A percentile compares a stretch with the other conserved stretches of the same genome.
phyloP scores from a whole-genome alignment of 352 stramenopile species.

The Phytopythium aichiense region DNA sequence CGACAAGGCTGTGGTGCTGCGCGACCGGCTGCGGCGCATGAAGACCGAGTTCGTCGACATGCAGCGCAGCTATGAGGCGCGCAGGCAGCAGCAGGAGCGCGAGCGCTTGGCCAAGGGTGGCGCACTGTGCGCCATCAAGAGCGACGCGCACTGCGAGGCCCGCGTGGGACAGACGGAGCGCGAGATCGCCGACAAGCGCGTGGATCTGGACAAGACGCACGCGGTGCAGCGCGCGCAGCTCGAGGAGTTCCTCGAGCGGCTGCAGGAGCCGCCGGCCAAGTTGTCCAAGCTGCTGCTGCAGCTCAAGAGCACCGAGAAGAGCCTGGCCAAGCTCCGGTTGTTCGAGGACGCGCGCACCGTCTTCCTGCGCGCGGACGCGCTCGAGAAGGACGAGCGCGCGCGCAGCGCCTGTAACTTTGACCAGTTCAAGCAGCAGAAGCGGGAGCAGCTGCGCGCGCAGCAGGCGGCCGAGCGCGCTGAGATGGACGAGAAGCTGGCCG shows the following conservation, averaged over 20 bases:
- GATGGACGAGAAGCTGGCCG: constrained; percentile 59
- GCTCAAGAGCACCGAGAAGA: constrained; percentile 69
- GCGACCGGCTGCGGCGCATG: constrained; percentile 53
- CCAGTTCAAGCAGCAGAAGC: constrained; percentile 55
- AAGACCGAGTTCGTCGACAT: constrained; percentile 68
- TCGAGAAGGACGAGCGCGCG: constrained; percentile 56
- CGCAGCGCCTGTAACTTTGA: constrained; percentile 46
- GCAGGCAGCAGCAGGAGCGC: constrained; percentile 43
- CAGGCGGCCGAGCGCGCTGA: constrained; percentile 54
- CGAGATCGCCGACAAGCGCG: constrained; percentile 42
- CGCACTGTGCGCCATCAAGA: constrained; percentile 32
- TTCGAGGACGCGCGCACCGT: constrained; percentile 80
- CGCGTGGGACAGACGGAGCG: constrained; percentile 25
- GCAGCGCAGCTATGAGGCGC: constrained; percentile 52
- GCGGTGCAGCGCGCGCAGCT: constrained; percentile 54
- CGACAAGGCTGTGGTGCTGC: constrained; percentile 62
- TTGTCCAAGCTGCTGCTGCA: constrained; percentile 69
- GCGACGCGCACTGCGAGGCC: constrained; percentile 27
- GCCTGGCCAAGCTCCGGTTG: constrained; percentile 45
- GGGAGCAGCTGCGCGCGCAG: constrained; percentile 41
- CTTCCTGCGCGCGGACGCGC: constrained; percentile 43
- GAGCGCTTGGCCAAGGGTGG: constrained; percentile 45
- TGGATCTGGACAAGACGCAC: constrained; percentile 57
- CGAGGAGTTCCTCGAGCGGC: constrained; percentile 48
- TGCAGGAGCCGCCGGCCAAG: constrained; percentile 61